Base-by-base conservation (phyloP, 2,329 filamentous ascomycete species). In the Ilyonectria destructans region DNA sequence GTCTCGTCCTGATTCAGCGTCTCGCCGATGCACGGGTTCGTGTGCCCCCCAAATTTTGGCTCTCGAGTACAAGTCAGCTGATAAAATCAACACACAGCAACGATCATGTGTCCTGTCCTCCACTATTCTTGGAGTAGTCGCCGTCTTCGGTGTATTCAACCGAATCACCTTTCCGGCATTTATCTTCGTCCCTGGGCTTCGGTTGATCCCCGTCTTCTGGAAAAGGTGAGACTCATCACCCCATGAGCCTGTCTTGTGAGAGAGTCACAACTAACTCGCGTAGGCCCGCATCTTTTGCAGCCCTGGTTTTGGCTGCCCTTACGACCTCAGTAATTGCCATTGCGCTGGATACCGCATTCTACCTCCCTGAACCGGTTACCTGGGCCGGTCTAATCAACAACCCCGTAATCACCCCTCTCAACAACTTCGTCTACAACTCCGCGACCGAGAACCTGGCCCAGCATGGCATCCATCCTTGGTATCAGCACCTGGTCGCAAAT, bases 111-210 rank as follows among this genome's bases (percentile, higher is more conserved):
- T 94, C 64, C 84, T 94, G 74, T 91, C 95, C 21, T 95, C 93
- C 65, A 88, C 90, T 46, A 86, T 96, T 48, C 89, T 99, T 46
- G 94, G 94, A 33, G 90, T 95, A 69, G 89, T 98, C 62, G 87
- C 89, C 59, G 92, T 97, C 15, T 93, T 96, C 77, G 96, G 96
- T 57, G 84, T 96, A 66, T 99, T 99, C 83, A 99, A 98, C 82
- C 91, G 96, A 72, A 98, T 98, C 77, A 99, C 96, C 10, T 98
- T 98, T 80, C 96, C 96, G 52, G 96, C 95, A 15, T 99, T 97
- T 80, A 83, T 99, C 69, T 80, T 97, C 66, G 90, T 98, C 78
- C 96, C 96, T 60, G 92, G 92, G 40, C 84, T 97, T 78, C 91
- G 91, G 78, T 86, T 99, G 77, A 85, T 98, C 80, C 94, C 94